Evolutionary conservation across 2,329 filamentous ascomycete species (phyloP), one percentile per base, ranked within the genome.

Genomic region (Verticillium longisporum): DNA sequence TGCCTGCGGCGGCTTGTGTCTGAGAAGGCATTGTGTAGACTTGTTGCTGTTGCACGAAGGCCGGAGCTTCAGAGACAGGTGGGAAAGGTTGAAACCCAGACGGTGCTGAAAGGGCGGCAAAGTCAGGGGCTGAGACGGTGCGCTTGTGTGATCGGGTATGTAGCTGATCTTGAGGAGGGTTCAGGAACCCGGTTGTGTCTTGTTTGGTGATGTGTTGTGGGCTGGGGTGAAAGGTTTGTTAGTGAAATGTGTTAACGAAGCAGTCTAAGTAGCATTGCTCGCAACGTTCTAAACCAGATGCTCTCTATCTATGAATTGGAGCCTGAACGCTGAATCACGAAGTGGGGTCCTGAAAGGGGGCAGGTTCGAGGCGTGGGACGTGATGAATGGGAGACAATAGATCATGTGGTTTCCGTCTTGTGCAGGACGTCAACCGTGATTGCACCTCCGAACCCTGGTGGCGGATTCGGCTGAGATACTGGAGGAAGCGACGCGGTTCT

Each of bases 41-140:
- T 69, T 72, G 55, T 62, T 57, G 45, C 34, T 61, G 62, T 7
- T 61, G 41, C 1, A 60, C 56, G 33, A 63, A 66, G 0, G 60
- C 32, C 14, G 58, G 38, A 5, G 61, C 59, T 15, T 66, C 64
- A 4, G 64, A 65, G 10, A 66, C 64, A 6, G 64, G 59, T 34
- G 64, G 63, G 45, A 66, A 66, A 9, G 64, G 64, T 6, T 65
- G 58, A 50, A 66, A 66, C 14, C 34, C 32, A 6, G 58, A 57
- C 31, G 60, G 63, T 1, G 62, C 58, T 21, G 63, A 60, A n/a
- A 71, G 64, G 5, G 69, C 72, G 9, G 74, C 69, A 59, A 80
- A 77, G 61, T 78, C 74, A 11, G 81, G 80, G 6, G 80, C 81
- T 9, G 81, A 83, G 18, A 76, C 75, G 3, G 80, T 76, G 61